These are phyloP conservation scores for Phylloporus sp. DNA, from an alignment of 768 basidiomycete species.

Conservation along the genomic window DNA sequence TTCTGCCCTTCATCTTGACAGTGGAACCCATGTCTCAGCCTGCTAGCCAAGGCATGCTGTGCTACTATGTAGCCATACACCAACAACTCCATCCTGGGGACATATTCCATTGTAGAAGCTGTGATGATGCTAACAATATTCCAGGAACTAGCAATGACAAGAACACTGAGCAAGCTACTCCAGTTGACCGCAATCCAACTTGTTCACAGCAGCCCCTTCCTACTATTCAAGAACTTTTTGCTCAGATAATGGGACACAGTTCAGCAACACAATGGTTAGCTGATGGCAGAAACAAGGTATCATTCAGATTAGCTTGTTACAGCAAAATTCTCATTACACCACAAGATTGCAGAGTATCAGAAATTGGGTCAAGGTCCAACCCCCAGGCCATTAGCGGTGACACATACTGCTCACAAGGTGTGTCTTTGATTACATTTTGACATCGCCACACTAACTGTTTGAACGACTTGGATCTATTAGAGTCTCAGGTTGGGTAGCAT, in stretches of 20 bases:
- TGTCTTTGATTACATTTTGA: too few species aligned
- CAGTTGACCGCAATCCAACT: neutral
- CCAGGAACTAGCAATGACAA: too few species aligned
- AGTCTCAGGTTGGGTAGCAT: neutral
- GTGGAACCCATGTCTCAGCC: neutral
- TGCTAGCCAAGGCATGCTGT: neutral
- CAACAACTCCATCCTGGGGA: neutral
- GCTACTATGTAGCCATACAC: neutral
- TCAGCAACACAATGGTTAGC: neutral
- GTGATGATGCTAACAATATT: too few species aligned
- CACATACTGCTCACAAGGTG: neutral
- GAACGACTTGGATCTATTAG: neutral
- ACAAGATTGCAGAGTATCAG: neutral
- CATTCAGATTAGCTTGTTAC: neutral
- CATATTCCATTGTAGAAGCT: neutral
- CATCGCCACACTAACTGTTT: neutral
- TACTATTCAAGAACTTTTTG: neutral
- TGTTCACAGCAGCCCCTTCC: neutral
- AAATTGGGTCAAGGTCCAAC: neutral
- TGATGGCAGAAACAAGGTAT: neutral
- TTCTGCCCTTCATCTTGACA: neutral
- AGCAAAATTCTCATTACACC: neutral
- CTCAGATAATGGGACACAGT: neutral
- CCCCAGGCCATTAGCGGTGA: neutral
- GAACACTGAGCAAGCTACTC: too few species aligned